These are phyloP conservation scores for Polychytrium aggregatum DNA, from an alignment of 192 early-diverging fungal species.

Conservation along the genomic window DNA sequence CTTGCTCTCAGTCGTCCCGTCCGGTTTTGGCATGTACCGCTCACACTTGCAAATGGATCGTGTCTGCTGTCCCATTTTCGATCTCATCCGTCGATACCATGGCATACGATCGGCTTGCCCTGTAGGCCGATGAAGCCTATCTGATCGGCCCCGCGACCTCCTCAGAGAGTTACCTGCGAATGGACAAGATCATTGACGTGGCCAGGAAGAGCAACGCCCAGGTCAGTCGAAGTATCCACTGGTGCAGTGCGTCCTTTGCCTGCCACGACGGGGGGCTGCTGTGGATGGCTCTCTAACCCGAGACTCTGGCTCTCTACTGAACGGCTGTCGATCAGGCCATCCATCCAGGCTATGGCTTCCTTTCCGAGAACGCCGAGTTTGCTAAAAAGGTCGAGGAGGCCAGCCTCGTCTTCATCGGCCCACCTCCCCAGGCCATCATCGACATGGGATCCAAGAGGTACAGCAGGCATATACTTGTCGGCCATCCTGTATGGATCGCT, in stretches of 20 bases:
- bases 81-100: no score
- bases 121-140: conserved; percentile 85
- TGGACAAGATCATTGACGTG: conserved; percentile 71
- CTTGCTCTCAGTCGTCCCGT: neutral
- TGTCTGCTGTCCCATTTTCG: neutral
- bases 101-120: no score
- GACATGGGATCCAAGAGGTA: conserved; percentile 88
- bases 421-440: conserved; percentile 72
- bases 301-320: no score
- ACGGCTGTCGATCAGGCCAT: conserved; percentile 69
- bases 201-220: conserved; percentile 34
- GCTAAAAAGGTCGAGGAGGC: conserved; percentile 54
- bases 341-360: conserved; percentile 95
- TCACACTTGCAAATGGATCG: neutral
- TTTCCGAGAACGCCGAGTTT: conserved; percentile 90
- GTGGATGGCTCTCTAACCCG: no score
- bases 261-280: no score
- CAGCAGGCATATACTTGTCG: neutral
- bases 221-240: no score
- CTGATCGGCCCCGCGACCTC: conserved; percentile 76
- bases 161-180: conserved; percentile 69
- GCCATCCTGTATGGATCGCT: neutral
- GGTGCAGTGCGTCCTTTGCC: no score
- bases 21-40: neutral
- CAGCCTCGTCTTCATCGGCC: conserved; percentile 81